These are phyloP conservation scores for Yamadazyma paraphyllophila DNA, from an alignment of 805 yeast genomes.

Conservation along the genomic window DNA sequence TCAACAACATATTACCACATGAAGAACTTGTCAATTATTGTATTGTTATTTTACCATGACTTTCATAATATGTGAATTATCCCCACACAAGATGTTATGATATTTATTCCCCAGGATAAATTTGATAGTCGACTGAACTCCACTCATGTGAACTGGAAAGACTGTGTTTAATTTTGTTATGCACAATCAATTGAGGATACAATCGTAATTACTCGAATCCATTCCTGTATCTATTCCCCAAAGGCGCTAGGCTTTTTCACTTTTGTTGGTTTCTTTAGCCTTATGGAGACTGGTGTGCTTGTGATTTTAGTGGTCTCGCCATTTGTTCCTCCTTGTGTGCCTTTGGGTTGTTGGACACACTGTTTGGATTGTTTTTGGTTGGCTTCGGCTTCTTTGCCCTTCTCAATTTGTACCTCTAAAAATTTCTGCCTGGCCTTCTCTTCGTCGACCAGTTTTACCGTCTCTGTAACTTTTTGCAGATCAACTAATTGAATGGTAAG, in stretches of 20 bases:
- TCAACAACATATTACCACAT: too few relatives aligned
- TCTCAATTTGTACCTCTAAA: slow-evolving; percentile 53
- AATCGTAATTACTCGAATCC: too few relatives aligned
- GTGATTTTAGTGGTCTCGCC: neutral
- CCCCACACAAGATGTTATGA: too few relatives aligned
- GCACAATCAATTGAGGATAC: neutral
- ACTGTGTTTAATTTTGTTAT: neutral
- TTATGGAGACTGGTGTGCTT: neutral
- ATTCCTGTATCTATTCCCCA: neutral
- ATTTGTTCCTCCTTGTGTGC: too few relatives aligned
- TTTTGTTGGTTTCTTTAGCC: slow-evolving; percentile 2
- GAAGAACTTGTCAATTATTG: too few relatives aligned
- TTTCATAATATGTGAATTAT: too few relatives aligned
- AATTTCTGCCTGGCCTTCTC: slow-evolving; percentile 7
- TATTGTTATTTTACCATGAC: too few relatives aligned
- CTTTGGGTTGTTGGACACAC: too few relatives aligned
- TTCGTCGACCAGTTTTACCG: slow-evolving; percentile 4
- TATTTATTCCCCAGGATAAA: too few relatives aligned
- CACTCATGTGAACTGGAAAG: neutral
- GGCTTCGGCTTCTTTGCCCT: slow-evolving; percentile 25
- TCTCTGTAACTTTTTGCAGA: neutral
- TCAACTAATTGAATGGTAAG: slow-evolving; percentile 33
- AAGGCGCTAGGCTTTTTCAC: slow-evolving; percentile 4
- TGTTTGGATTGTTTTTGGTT: neutral
- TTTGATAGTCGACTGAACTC: neutral